Percentiles rank a stretch among this genome's conserved stretches.
These are phyloP conservation scores for Selaginella tamariscina DNA, from an alignment of 75 land plant species.

Conservation along the genomic window DNA sequence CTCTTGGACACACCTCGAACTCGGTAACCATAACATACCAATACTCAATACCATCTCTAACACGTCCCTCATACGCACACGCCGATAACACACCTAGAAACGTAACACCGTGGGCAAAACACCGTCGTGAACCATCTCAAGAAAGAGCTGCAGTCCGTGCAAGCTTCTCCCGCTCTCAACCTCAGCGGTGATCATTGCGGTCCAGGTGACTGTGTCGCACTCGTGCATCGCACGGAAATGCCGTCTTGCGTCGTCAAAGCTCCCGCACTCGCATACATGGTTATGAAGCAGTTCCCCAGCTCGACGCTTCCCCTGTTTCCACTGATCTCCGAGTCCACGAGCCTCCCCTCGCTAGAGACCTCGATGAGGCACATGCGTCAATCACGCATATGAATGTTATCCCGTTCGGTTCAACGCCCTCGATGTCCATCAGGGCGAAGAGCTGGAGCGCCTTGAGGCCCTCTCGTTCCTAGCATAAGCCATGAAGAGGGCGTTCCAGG, in stretches of 20 bases:
- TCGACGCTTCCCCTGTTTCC: not conserved
- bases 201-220: conserved; percentile 31
- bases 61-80: conserved; percentile 6
- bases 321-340: not conserved
- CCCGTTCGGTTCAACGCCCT: conserved; percentile 2
- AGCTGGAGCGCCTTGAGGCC: not conserved
- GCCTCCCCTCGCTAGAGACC: not conserved
- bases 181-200: conserved; percentile 38
- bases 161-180: conserved; percentile 18
- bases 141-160: not conserved
- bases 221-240: conserved; percentile 32
- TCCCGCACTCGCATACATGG: conserved; percentile 29
- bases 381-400: not conserved
- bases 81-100: conserved; percentile 18
- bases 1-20: conserved; percentile 12
- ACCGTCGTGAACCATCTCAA: not conserved
- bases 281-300: conserved; percentile 18
- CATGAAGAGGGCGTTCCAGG: not conserved
- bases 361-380: not conserved
- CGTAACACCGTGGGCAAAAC: conserved; percentile 14
- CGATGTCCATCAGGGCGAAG: not conserved
- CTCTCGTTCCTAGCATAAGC: not conserved
- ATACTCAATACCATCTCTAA: not conserved
- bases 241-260: conserved; percentile 27
- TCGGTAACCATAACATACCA: conserved; percentile 13